A percentile compares a stretch with the other conserved stretches of the same genome.
Conservation (phyloP, 805 yeast species). For the Starmerella stigmatis region DNA sequence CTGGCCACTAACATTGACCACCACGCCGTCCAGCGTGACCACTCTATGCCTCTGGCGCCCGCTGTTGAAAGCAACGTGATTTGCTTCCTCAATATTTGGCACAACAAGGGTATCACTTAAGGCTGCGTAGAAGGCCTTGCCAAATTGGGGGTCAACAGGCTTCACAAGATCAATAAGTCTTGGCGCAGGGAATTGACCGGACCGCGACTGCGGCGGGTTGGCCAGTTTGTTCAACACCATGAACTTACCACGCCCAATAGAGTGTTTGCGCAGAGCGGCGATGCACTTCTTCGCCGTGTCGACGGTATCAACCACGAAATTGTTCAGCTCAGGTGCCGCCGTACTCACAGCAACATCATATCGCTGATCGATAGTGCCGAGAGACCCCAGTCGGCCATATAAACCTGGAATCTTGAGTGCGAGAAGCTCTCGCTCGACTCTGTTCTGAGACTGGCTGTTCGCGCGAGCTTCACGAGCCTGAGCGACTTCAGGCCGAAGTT, state of each 20-base stretch:
- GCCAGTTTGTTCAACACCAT: slow-evolving; percentile 61
- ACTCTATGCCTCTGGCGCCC: slow-evolving; percentile 62
- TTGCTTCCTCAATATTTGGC: slow-evolving; percentile 63
- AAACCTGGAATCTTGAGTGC: slow-evolving; percentile 70
- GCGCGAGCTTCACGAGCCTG: slow-evolving; percentile 49
- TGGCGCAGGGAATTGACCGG: slow-evolving; percentile 36
- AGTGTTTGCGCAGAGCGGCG: slow-evolving; percentile 68
- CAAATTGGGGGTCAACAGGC: slow-evolving; percentile 56
- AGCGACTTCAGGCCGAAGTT: slow-evolving; percentile 44
- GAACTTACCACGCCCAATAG: slow-evolving; percentile 81
- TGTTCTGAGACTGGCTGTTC: slow-evolving; percentile 54
- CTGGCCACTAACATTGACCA: slow-evolving; percentile 88
- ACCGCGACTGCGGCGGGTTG: slow-evolving; percentile 41
- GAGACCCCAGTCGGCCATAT: slow-evolving; percentile 80
- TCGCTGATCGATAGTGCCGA: slow-evolving; percentile 79
- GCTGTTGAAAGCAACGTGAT: slow-evolving; percentile 70
- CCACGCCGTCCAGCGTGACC: slow-evolving; percentile 83
- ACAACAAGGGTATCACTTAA: slow-evolving; percentile 84
- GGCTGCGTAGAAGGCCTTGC: slow-evolving; percentile 83
- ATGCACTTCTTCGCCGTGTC: slow-evolving; percentile 67
- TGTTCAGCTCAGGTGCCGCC: slow-evolving; percentile 83
- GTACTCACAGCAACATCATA: slow-evolving; percentile 93
- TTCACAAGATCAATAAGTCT: slow-evolving; percentile 74
- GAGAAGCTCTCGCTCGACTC: slow-evolving; percentile 58
- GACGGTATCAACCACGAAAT: slow-evolving; percentile 79